Conservation (phyloP, 352 stramenopile species). For the Globisporangium middletonii region DNA sequence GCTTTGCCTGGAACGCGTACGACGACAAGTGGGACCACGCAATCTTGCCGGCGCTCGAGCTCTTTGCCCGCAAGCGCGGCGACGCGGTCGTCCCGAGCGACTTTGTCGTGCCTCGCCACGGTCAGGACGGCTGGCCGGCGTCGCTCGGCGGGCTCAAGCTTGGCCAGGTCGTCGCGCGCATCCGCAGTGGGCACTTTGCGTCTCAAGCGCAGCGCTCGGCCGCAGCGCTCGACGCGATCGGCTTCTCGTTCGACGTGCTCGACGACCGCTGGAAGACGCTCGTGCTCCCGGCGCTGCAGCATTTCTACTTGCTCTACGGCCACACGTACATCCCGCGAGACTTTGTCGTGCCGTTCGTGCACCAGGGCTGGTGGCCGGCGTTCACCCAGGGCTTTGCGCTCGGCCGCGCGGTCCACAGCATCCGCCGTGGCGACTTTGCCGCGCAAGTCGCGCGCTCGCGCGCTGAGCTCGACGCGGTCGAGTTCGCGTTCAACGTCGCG, state of each 20-base stretch:
- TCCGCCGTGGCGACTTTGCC: background rate
- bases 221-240: conserved; percentile 1
- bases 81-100: no score
- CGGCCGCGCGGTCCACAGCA: background rate
- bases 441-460: background rate
- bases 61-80: no score
- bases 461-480: background rate
- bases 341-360: conserved; percentile 8
- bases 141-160: no score
- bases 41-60: no score
- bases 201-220: no score
- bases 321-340: conserved; percentile 9
- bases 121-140: no score
- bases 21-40: no score
- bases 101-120: no score
- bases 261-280: conserved; percentile 1
- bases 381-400: conserved; percentile 7
- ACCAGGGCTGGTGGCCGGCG: conserved; percentile 5
- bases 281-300: conserved; percentile 38
- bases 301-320: conserved; percentile 22
- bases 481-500: background rate
- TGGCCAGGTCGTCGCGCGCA: no score
- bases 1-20: no score
- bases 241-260: conserved; percentile 1
- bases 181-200: no score